Base-by-base conservation (phyloP, 1,284 basidiomycete species). In the Ceratobasidium sp. region DNA sequence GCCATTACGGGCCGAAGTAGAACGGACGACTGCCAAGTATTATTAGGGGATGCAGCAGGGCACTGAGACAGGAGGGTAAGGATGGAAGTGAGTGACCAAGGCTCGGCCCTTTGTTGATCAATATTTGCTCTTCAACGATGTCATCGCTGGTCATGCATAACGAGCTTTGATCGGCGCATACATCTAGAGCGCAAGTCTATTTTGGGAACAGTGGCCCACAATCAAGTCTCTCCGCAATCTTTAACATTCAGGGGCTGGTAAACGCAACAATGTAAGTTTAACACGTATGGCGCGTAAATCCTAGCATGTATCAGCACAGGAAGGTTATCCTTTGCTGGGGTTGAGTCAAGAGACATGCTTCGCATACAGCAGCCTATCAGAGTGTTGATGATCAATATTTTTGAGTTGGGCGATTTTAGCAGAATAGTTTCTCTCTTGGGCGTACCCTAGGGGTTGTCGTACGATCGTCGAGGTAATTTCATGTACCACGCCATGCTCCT, bases 1-100 rank as follows among this genome's bases (percentile, higher is more conserved):
- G 73, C 28, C 73, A 65, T 75, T 4, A 38, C 23, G 46, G 38
- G 23, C 46, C 6, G 40, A 71, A 26, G 13, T 46, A 44, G 64
- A 12, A n/a, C 38, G 6, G 84, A 0, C 85, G 84, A 82, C 87
- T 17, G 33, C 15, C 57, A 5, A 38, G 57, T 12, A 83, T 80
- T 86, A 85, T 0, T 87, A n/a, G 87, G 80, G 87, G 88, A 78
- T 81, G 84, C 3, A 83, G 84, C 88, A 0, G 20, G 20, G 28
- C n/a, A 23, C 65, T 66, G 26, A 28, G 23, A 66, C 23, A 28
- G 46, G 42, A 23, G 48, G 7, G 3, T 28, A 17, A 28, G 0
- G 57, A 28, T 48, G 44, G 40, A 42, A 42, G 84, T 86, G 0
- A 81, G 83, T 17, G 26, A 9, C 54, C 20, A 56, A 56, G 20